Base-by-base conservation (phyloP, 2,329 filamentous ascomycete species). In the Bisporella sp. region DNA sequence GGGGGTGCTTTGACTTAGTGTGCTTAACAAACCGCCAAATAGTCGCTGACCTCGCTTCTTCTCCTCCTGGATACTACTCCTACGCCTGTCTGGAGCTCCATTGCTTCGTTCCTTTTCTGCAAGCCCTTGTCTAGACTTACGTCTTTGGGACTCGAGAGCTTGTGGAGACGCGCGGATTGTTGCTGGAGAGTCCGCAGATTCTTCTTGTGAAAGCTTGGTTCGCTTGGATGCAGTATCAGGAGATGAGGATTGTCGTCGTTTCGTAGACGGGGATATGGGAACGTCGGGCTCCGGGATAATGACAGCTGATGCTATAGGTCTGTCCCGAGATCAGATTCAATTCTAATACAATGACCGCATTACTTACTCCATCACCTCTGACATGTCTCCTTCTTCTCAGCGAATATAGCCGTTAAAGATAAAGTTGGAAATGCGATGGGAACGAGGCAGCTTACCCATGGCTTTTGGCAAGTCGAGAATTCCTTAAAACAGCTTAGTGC, bases 31-130 rank as follows among this genome's bases (percentile, higher is more conserved):
- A 35, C 85, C 87, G 54, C 92, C 91, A 64, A 96, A 96, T 54
- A 97, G 75, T 48, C 92, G 80, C 68, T 87, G 85, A 28, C 88
- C 87, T 37, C 92, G 85, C 65, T 87, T 89, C 67, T 84, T 89
- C 65, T 97, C 92, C 62, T 95, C 87, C 51, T 82, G 73, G 31
- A 74, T 70, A 47, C 76, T 69, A 50, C 65, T 72, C 50, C 66
- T 72, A 55, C 66, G 69, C 46, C 73, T 70, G 46, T 69, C 47
- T 35, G 63, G 64, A 35, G 50, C 40, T 41, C 56, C 54, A 43
- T 53, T 48, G 41, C 32, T 42, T 47, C 56, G 58, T 35, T 45
- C 43, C 4, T 46, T 44, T 28, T 43, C 41, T 47, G 41, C 35
- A 31, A 50, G n/a, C n/a, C 21, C 21, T 29, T 32, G 47, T 30